Evolutionary conservation across 2,329 filamentous ascomycete species (phyloP), one percentile per base, ranked within the genome.

Genomic region (Cercospora nicotianae): DNA sequence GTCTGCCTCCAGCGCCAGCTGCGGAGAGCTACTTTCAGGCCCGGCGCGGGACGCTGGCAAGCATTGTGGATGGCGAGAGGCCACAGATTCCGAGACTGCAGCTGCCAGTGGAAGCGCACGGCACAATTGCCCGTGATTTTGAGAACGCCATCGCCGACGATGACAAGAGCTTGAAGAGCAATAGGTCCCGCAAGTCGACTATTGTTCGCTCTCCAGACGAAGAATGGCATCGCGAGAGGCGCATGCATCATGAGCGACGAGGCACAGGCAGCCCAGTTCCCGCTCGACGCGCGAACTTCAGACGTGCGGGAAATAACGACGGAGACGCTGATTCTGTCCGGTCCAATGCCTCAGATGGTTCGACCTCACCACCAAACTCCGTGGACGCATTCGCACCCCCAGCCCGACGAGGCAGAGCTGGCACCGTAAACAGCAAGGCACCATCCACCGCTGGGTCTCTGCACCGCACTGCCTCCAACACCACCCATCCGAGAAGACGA

Each of bases 361-460:
- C 92, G 0, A 83, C 87, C 2, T 98, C 95, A 5, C 94, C 94
- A 10, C 95, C 95, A 7, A 99, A 97, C 79, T 99, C 95, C 0
- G 93, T 99, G 62, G 96, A 98, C 79, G 95, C 95, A 3, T 99
- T 99, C 80, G 95, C 95, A 18, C 92, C 95, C 75, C 92, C 92
- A 61, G 91, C 93, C 5, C 63, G 63, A 67, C 90, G 94, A 67
- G 92, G 94, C 77, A 91, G 94, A 53, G 85, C 88, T 59, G 86
- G 87, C 60, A 91, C 89, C 3, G 78, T 87, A 69, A 92, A 89
- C 68, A 90, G 87, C 77, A 81, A 83, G 72, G 80, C 77, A 23
- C 80, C 84, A 36, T 86, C 86, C 2, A 84, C 87, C 13, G 83
- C 88, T 26, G 82, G 87, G 23, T 84, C 87, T 26, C 82, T 94